Base-by-base conservation (phyloP, 495 filamentous ascomycete species). In the Cudoniella acicularis region DNA sequence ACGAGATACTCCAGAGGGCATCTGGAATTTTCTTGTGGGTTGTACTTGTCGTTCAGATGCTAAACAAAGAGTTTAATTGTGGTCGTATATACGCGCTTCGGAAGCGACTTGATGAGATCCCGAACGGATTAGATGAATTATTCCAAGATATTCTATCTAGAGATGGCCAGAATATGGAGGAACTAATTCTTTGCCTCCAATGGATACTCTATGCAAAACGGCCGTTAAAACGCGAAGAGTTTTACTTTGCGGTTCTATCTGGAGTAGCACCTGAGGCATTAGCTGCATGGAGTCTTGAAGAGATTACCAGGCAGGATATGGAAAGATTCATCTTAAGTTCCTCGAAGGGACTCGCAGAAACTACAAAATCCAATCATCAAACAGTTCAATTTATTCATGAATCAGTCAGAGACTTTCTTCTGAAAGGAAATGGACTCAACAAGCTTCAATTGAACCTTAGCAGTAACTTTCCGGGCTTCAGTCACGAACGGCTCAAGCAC, bases 381-480 rank as follows among this genome's bases (percentile, higher is more conserved):
- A 59, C 46, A 55, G 69, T 72, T 36, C 72, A 74, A 49, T 72
- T 77, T 50, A 73, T 76, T 25, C 72, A 75, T 62, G 64, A 72
- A 52, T 70, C 70, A 10, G 70, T 73, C 57, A 69, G 67, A 18
- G 69, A 74, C 40, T 74, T 70, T 46, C 66, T 74, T 40, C 16
- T 70, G 40, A 52, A 67, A 50, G 52, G 61, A 20, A 60, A 62
- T 36, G 61, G 51, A 4, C 47, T 65, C 3, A 27, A 18, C 23
- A 45, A 61, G 6, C 43, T 68, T 40, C 55, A 47, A 43, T 54
- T 59, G 1, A 26, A 56, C 11, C 45, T 68, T 26, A 52, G 22
- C 22, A 18, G 17, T 26, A 54, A 67, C 36, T 62, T 68, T 47
- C 21, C 53, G 46, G 62, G 64, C 18, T 25, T 50, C 25, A 69